Evolutionary conservation across 1,139 yeast species (phyloP), one percentile per base, ranked within the genome.

Genomic region (Arxiozyma slooffiae): DNA sequence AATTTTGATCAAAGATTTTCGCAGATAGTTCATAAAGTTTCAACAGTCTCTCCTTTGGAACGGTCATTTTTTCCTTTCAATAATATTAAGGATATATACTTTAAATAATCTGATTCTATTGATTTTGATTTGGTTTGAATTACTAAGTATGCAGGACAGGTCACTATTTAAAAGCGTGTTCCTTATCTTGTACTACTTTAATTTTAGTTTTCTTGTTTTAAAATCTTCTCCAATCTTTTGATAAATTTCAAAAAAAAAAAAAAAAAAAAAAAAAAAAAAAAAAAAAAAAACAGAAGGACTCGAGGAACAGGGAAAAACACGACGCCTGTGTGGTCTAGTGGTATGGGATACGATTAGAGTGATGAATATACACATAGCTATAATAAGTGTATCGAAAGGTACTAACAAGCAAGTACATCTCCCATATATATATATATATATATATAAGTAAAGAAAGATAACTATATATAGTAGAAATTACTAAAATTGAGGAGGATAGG

Each of bases 1-100:
- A 80, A 20, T 80, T 75, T 46, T 78, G 76, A 56, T 81, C 80
- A 63, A 85, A 85, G 20, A 85, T 74, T 58, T 75, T 70, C 46
- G 84, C 77, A 54, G 80, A 79, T 41, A 81, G 70, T 67, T 81
- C 74, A 52, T 78, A 72, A 46, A 82, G 72, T 64, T 79, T 76
- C 53, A 72, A 68, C 21, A 83, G 71, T 61, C 85, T 77, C 40
- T 70, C 68, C 59, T 71, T 71, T 7, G 20, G 16, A 11, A 42
- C 38, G 4, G 45, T 18, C 45, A 42, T 42, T 8, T 14, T 42
- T 26, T 8, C 18, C 5, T 30, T 14, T 40, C 11, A 30, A 30
- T 30, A 30, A n/a, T n/a, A 30, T 6, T 30, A 2, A 7, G 7
- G n/a, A 30, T 30, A n/a, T 6, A 30, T n/a, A 11, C n/a, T 4